Conservation (phyloP, 495 filamentous ascomycete genomes). For the Podospora tetraspora region DNA sequence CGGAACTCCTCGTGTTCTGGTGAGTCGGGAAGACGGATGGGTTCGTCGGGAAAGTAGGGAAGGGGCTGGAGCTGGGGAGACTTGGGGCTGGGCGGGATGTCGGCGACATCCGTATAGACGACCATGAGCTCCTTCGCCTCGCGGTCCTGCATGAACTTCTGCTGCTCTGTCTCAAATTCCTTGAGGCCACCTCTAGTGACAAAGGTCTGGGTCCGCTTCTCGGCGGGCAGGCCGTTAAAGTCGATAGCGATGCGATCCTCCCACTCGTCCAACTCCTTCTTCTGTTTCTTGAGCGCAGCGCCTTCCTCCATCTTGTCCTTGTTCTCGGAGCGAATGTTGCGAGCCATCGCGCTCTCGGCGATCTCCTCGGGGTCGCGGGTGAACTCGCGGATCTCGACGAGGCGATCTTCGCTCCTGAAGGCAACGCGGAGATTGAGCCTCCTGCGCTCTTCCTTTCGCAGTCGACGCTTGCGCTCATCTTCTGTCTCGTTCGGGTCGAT, state of each 20-base stretch:
- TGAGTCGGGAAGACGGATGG: constrained; percentile 14
- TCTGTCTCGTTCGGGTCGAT: constrained; percentile 61
- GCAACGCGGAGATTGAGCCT: constrained; percentile 62
- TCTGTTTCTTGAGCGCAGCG: constrained; percentile 63
- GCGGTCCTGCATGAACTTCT: constrained; percentile 60
- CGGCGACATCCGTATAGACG: constrained; percentile 64
- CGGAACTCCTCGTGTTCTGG: constrained; percentile 30
- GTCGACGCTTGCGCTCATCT: constrained; percentile 64
- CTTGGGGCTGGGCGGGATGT: constrained; percentile 71
- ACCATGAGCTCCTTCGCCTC: constrained; percentile 80
- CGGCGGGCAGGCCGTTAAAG: constrained; percentile 45
- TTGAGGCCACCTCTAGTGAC: constrained; percentile 59
- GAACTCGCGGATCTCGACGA: constrained; percentile 69
- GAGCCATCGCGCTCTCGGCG: constrained; percentile 55
- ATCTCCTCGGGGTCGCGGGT: constrained; percentile 79
- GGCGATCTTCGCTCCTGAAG: constrained; percentile 61
- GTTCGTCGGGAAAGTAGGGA: constrained; percentile 1
- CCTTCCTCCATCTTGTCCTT: constrained; percentile 52
- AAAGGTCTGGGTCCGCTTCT: constrained; percentile 51
- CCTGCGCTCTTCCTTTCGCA: constrained; percentile 73
- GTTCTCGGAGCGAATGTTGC: constrained; percentile 61
- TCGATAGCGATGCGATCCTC: constrained; percentile 45
- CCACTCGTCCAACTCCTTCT: constrained; percentile 42
- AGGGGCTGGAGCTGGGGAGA: constrained; percentile 52
- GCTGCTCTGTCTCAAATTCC: constrained; percentile 57